Evolutionary conservation across 768 basidiomycete species (phyloP).

Genomic region (Pleurotus giganteus): DNA sequence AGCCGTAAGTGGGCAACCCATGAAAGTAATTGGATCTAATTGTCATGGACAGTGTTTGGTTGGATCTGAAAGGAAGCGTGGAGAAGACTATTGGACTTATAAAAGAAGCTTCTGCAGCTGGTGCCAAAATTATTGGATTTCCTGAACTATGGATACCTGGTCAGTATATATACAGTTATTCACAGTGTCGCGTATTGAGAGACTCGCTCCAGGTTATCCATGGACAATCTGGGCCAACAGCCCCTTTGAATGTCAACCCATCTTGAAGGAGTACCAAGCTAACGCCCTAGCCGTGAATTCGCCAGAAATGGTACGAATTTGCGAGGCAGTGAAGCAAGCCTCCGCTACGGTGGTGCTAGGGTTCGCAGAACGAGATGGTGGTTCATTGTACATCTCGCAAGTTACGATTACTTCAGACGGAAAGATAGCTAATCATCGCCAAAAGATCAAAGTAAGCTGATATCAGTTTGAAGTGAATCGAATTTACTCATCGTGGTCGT

Average conservation of each 20-base stretch:
- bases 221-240: slow-evolving; percentile 30
- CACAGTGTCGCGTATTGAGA: too few relatives aligned
- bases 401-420: slow-evolving; percentile 25
- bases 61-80: slow-evolving; percentile 21
- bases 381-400: slow-evolving; percentile 24
- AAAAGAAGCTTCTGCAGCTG: slow-evolving; percentile 22
- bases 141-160: slow-evolving; percentile 29
- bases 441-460: slow-evolving; percentile 29
- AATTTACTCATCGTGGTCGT: background rate
- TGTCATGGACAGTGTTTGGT: slow-evolving; percentile 6
- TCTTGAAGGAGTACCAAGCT: slow-evolving; percentile 26
- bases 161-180: too few relatives aligned
- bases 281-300: slow-evolving; percentile 27
- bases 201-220: slow-evolving; percentile 28
- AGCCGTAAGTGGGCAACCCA: slow-evolving; percentile 9
- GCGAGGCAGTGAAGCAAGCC: slow-evolving; percentile 24
- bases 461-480: too few relatives aligned
- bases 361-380: slow-evolving; percentile 27
- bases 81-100: slow-evolving; percentile 27
- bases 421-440: slow-evolving; percentile 26
- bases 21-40: too few relatives aligned
- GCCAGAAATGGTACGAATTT: slow-evolving; percentile 27
- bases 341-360: slow-evolving; percentile 25
- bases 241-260: slow-evolving; percentile 19
- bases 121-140: slow-evolving; percentile 29